phyloP scores from a whole-genome alignment of 192 early-diverging fungal species.

The Mortierella hygrophila region DNA sequence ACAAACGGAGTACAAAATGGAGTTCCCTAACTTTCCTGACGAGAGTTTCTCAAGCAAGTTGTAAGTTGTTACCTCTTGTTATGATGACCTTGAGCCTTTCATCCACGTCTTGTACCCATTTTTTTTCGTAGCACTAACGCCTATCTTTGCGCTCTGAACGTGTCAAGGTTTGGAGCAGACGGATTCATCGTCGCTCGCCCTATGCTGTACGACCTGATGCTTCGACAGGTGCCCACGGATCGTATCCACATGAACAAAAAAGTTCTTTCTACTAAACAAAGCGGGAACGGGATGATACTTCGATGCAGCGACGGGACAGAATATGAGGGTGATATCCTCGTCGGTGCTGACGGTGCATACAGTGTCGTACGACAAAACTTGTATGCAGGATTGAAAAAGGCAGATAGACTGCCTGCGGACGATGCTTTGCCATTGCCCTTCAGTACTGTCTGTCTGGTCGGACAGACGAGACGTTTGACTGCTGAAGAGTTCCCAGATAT shows the following conservation, averaged over 20 bases:
- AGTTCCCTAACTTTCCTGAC: not conserved
- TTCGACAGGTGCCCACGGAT: not conserved
- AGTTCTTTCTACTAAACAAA: not conserved
- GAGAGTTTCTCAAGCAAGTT: not conserved
- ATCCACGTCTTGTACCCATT: not conserved
- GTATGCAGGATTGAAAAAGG: not conserved
- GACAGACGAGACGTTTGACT: not conserved
- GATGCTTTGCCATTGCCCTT: not conserved
- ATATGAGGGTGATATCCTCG: conserved; percentile 1
- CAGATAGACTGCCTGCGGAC: not conserved
- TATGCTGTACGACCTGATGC: not conserved
- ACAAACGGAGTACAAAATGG: not conserved
- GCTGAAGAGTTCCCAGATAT: not conserved
- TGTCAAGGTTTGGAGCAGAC: not conserved
- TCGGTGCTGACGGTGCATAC: conserved; percentile 12
- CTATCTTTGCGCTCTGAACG: too few species aligned
- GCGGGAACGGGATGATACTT: not conserved
- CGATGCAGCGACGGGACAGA: conserved; percentile 4
- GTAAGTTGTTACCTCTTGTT: not conserved
- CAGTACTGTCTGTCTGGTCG: not conserved
- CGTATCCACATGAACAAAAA: conserved; percentile 21
- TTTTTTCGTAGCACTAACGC: too few species aligned
- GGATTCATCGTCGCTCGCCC: conserved; percentile 8
- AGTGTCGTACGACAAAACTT: not conserved
- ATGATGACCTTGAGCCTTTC: not conserved